Evolutionary conservation across 129 eudicot genomes (phyloP).

Genomic region (Calendula officinalis): DNA sequence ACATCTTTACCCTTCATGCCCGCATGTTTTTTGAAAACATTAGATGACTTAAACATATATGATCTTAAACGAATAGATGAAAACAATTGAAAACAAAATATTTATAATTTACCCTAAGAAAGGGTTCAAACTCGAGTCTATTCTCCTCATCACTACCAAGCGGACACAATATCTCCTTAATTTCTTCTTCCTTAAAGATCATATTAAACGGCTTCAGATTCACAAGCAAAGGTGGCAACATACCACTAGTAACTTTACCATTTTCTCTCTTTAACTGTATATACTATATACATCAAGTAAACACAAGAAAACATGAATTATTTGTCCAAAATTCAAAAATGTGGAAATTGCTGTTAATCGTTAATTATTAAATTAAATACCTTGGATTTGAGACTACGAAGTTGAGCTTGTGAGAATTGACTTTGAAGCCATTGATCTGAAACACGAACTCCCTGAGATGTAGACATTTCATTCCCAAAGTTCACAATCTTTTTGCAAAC

Average conservation of each 20-base stretch:
- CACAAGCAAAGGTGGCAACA: constrained; percentile 77
- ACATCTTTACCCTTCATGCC: too few relatives aligned
- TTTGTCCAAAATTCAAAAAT: neutral
- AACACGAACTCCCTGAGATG: constrained; percentile 72
- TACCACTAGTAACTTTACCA: constrained; percentile 59
- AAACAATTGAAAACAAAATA: too few relatives aligned
- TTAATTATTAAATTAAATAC: constrained; percentile 23
- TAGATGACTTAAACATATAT: neutral
- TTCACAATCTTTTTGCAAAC: constrained; percentile 39
- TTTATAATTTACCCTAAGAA: constrained; percentile 53
- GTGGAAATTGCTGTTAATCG: neutral
- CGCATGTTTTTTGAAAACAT: neutral
- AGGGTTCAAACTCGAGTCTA: constrained; percentile 75
- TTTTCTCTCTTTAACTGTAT: constrained; percentile 47
- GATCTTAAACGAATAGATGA: neutral
- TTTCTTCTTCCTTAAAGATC: constrained; percentile 64
- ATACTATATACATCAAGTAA: constrained; percentile 45
- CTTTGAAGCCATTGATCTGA: constrained; percentile 85
- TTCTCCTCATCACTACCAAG: constrained; percentile 40
- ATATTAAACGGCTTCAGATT: constrained; percentile 54
- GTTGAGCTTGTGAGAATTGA: constrained; percentile 91
- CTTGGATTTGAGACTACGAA: constrained; percentile 71
- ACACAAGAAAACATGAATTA: constrained; percentile 10
- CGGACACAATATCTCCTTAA: constrained; percentile 47
- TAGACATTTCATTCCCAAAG: constrained; percentile 72